Percentiles rank a stretch among this genome's conserved stretches.
Evolutionary conservation across 805 yeast species (phyloP).

Genomic region (Saccharomycopsis babjevae): DNA sequence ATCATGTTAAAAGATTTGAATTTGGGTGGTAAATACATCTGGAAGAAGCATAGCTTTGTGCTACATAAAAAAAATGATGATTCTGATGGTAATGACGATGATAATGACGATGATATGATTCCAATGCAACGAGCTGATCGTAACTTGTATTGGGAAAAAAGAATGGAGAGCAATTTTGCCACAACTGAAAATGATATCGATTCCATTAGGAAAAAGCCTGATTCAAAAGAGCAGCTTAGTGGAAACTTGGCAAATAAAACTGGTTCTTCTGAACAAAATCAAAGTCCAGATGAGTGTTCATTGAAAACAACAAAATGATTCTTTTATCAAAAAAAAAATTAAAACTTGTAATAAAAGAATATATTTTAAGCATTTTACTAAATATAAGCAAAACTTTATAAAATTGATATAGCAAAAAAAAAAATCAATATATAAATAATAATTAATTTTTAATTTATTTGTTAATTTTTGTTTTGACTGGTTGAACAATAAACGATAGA

Average conservation of each 20-base stretch:
- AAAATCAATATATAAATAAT: no score
- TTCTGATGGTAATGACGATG: slow-evolving; percentile 19
- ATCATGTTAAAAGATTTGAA: slow-evolving; percentile 60
- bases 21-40: slow-evolving; percentile 35
- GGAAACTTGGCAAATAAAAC: not conserved
- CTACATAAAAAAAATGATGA: slow-evolving; percentile 17
- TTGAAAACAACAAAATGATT: not conserved
- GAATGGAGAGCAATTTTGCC: slow-evolving; percentile 28
- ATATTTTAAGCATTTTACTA: no score
- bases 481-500: no score
- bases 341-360: no score
- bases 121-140: slow-evolving; percentile 22
- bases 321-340: not conserved
- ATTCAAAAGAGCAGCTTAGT: not conserved
- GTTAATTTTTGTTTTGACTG: no score
- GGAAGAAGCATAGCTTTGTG: not conserved
- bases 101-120: slow-evolving; percentile 20
- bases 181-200: slow-evolving; percentile 1
- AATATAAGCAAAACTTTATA: no score
- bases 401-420: no score
- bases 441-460: no score
- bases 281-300: not conserved
- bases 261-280: not conserved
- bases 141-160: slow-evolving; percentile 33
- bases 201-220: not conserved